Conservation (phyloP, 169 alveolate species). For the Ichthyophthirius multifiliis region DNA sequence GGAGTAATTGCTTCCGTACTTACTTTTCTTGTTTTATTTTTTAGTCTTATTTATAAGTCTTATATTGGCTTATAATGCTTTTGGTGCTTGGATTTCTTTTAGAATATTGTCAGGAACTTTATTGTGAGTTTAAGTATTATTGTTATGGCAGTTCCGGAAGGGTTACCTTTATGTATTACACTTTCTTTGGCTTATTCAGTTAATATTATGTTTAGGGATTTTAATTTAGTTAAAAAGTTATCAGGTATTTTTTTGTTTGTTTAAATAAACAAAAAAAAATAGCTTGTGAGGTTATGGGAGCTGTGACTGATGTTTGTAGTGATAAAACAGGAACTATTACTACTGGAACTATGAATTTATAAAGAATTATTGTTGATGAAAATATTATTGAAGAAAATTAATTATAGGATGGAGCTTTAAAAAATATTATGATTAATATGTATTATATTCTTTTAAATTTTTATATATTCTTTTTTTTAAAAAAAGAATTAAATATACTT, state of each 20-base stretch:
- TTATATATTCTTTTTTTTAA: background rate
- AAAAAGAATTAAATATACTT: background rate
- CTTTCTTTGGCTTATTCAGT: slow-evolving; percentile 94
- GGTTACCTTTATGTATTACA: slow-evolving; percentile 97
- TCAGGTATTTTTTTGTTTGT: background rate
- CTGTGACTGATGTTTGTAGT: slow-evolving; percentile 95
- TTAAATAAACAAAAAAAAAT: slow-evolving; percentile 40
- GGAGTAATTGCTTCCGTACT: slow-evolving; percentile 67
- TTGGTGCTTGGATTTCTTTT: slow-evolving; percentile 16
- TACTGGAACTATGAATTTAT: slow-evolving; percentile 94
- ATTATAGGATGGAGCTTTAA: background rate
- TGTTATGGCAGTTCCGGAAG: slow-evolving; percentile 98
- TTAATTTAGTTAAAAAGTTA: slow-evolving; percentile 88
- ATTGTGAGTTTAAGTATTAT: slow-evolving; percentile 85
- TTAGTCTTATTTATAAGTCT: background rate
- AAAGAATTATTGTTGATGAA: slow-evolving; percentile 37
- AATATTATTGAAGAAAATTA: background rate
- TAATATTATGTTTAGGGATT: slow-evolving; percentile 91
- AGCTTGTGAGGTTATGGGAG: slow-evolving; percentile 97
- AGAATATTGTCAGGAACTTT: slow-evolving; percentile 39
- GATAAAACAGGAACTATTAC: slow-evolving; percentile 99
- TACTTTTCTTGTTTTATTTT: slow-evolving; percentile 65
- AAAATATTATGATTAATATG: background rate
- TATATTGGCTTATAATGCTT: background rate
- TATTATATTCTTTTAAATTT: background rate